Conservation (phyloP, 352 stramenopile genomes). For the Pythium oligandrum region DNA sequence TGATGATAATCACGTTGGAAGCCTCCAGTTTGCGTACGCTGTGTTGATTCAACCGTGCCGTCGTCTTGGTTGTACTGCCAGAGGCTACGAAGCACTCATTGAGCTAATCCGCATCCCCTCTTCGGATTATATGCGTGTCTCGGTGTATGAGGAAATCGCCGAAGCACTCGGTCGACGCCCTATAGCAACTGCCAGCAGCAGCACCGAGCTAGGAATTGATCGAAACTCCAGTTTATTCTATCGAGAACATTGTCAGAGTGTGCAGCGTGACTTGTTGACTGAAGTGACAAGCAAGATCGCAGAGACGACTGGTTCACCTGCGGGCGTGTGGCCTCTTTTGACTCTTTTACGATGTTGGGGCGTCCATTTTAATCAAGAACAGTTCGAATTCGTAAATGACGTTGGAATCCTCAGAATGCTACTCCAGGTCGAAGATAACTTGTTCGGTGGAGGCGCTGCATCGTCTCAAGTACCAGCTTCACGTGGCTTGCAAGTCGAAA, state of each 20-base stretch:
- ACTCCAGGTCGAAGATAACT: neutral
- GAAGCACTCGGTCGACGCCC: neutral
- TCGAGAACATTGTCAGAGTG: constrained; percentile 9
- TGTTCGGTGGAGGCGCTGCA: no score
- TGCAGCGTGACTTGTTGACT: constrained; percentile 11
- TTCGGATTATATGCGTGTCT: constrained; percentile 4
- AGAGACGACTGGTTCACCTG: neutral
- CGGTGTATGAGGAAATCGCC: constrained; percentile 5
- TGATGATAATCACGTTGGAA: constrained; percentile 5
- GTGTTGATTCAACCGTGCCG: constrained; percentile 15
- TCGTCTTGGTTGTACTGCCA: constrained; percentile 9
- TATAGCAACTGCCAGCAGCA: no score
- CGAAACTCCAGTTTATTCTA: constrained; percentile 6
- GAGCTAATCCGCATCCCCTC: constrained; percentile 8
- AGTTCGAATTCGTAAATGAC: constrained; percentile 23
- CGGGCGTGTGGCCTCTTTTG: constrained; percentile 3
- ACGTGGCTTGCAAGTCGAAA: constrained; percentile 1
- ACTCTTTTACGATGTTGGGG: constrained; percentile 10
- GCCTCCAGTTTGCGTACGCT: constrained; percentile 7
- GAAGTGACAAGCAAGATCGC: constrained; percentile 2
- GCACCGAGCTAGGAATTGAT: neutral
- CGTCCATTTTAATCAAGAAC: constrained; percentile 9
- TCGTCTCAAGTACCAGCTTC: no score
- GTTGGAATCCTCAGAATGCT: constrained; percentile 11
- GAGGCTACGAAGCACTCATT: constrained; percentile 12